phyloP scores from a whole-genome alignment of 1,139 yeast species.

The Sugiyamaella japonica region DNA sequence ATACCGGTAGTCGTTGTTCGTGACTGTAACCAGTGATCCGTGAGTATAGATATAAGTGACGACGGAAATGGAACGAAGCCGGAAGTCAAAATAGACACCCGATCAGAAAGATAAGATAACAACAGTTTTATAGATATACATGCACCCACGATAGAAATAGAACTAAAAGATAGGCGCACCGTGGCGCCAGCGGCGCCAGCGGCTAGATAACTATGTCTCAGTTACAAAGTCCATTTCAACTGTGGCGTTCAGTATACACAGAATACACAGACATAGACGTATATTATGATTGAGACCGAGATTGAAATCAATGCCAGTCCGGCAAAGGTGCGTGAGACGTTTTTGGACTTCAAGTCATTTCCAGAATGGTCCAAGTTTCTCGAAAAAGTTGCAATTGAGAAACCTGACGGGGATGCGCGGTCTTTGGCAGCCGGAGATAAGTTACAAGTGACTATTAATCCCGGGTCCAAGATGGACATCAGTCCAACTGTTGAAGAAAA shows the following conservation, averaged over 20 bases:
- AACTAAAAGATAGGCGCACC: no score
- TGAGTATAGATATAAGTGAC: no score
- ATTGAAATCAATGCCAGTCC: constrained; percentile 18
- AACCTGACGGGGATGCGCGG: neutral
- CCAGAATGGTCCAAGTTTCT: constrained; percentile 18
- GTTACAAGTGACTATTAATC: constrained; percentile 9
- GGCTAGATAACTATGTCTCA: no score
- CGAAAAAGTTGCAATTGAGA: neutral
- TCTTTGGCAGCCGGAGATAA: constrained; percentile 3
- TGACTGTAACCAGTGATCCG: no score
- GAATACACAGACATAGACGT: neutral
- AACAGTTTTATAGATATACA: no score
- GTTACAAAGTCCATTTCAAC: no score
- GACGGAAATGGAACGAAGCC: no score
- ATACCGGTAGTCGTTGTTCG: no score
- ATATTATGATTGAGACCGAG: constrained; percentile 2
- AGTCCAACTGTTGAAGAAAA: constrained; percentile 12
- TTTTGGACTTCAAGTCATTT: constrained; percentile 13
- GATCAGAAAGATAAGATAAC: no score
- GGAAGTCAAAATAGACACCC: no score
- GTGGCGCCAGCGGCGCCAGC: no score
- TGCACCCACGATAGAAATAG: no score
- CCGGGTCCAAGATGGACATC: constrained; percentile 13
- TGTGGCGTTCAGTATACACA: neutral
- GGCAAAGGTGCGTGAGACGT: constrained; percentile 16